Evolutionary conservation across 495 filamentous ascomycete species (phyloP).

Genomic region (Talaromyces liani): DNA sequence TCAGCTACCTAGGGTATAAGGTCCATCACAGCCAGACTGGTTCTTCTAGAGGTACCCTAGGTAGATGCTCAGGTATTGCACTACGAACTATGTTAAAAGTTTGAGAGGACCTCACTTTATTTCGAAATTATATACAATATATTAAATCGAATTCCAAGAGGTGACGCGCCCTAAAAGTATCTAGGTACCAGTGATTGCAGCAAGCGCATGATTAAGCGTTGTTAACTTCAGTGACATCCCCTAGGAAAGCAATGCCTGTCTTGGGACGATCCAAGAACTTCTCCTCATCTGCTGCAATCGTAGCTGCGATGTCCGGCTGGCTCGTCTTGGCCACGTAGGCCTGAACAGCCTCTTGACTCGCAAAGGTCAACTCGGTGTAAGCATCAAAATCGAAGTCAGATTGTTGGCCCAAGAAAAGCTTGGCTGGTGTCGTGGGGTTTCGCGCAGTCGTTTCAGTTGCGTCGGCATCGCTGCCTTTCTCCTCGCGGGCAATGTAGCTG

Average conservation of each 20-base stretch:
- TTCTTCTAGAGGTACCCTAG: background rate
- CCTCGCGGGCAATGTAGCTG: conserved; percentile 4
- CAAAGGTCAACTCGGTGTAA: conserved; percentile 27
- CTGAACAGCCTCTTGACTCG: conserved; percentile 21
- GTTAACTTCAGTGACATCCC: conserved; percentile 16
- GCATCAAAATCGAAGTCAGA: conserved; percentile 32
- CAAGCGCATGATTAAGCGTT: conserved; percentile 1
- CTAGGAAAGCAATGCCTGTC: conserved; percentile 19
- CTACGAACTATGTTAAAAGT: background rate
- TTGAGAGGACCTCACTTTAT: background rate
- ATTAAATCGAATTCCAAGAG: background rate
- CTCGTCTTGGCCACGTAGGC: conserved; percentile 19
- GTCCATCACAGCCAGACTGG: background rate
- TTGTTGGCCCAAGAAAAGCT: conserved; percentile 26
- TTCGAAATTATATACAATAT: background rate
- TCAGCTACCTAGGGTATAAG: background rate
- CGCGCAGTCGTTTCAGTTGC: conserved; percentile 1
- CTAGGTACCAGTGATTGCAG: background rate
- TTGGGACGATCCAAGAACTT: conserved; percentile 23
- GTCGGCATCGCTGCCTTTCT: background rate
- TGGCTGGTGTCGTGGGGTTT: conserved; percentile 23
- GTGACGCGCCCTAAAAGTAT: background rate
- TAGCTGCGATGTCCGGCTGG: conserved; percentile 14
- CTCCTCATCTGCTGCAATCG: conserved; percentile 24
- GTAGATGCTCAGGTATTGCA: background rate